Conservation (phyloP, 352 stramenopile genomes). For the Pseudoperonospora humuli region DNA sequence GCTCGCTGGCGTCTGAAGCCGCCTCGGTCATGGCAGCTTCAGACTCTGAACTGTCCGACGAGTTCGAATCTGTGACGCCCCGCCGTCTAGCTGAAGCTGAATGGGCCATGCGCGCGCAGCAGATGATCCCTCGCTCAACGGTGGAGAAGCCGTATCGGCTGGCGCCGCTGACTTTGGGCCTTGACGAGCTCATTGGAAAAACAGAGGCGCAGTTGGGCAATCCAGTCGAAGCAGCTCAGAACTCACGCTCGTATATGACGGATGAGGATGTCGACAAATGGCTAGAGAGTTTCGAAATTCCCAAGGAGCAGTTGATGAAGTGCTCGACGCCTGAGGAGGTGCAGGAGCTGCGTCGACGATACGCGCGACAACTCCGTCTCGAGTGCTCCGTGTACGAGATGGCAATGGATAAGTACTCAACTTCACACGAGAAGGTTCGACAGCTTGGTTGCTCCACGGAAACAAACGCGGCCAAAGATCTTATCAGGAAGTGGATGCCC, state of each 20-base stretch:
- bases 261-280: slow-evolving; percentile 73
- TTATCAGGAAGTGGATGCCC: slow-evolving; percentile 59
- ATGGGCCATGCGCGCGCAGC: slow-evolving; percentile 50
- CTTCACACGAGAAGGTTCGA: slow-evolving; percentile 40
- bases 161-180: slow-evolving; percentile 15
- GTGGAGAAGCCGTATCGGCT: slow-evolving; percentile 35
- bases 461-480: slow-evolving; percentile 50
- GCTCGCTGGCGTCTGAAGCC: slow-evolving; percentile 21
- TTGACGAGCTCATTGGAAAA: slow-evolving; percentile 14
- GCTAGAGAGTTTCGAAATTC: slow-evolving; percentile 53
- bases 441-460: slow-evolving; percentile 37
- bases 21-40: slow-evolving; percentile 7
- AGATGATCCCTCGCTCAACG: slow-evolving; percentile 37
- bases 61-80: slow-evolving; percentile 10
- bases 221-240: slow-evolving; percentile 1
- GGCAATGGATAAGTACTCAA: slow-evolving; percentile 59
- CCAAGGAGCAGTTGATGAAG: slow-evolving; percentile 36
- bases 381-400: slow-evolving; percentile 79
- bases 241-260: slow-evolving; percentile 38
- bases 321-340: slow-evolving; percentile 40
- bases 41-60: slow-evolving; percentile 10
- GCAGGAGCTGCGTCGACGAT: slow-evolving; percentile 51
- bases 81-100: slow-evolving; percentile 36
- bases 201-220: slow-evolving; percentile 12
- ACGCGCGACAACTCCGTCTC: slow-evolving; percentile 66